Base-by-base conservation (phyloP, 805 yeast genomes). In the Candida arabinofermentans region DNA sequence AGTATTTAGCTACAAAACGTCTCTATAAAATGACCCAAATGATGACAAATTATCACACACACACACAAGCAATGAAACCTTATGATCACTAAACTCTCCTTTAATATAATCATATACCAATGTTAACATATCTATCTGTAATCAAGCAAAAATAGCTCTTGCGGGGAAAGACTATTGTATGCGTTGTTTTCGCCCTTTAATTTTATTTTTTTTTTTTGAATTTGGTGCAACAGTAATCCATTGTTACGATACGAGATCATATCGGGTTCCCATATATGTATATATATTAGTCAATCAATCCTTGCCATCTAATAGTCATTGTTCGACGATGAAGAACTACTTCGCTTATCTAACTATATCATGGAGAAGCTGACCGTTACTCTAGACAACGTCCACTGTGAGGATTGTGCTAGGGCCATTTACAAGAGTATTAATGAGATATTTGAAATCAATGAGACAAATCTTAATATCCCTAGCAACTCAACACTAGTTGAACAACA, bases 381-480 rank as follows among this genome's bases (percentile, higher is more conserved):
- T 3, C 48, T 78, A 29, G 65, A 62, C 3, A 79, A 81, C 47
- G 65, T 79, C 29, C 85, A 79, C 53, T 80, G 86, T 52, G 63
- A 61, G 3, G 73, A 72, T 29, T 80, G 86, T 51, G 74, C 70
- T 44, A 47, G 48, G 3, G 56, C 68, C 10, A 64, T 79, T 17
- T 48, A 50, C 14, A 40, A 48, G 6, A 44, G 59, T 1, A 43
- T 75, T 12, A 36, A 59, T 4, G 42, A 53, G 12, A 39, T 52
- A 22, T 57, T 58, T 39, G 34, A 40, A 26, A 41, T 47, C 21
- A 42, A 34, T 1, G 49, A 55, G 35, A 49, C 50, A 35, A 50
- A 54, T 30, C n/a, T 35, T 10, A 32, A 32, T 23, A 31, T 21
- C 16, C 13, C 24, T 26, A 38, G 48, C 37, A 24, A 45, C 19